phyloP scores from a whole-genome alignment of 2,329 filamentous ascomycete genomes.

The Colletotrichum salicis region DNA sequence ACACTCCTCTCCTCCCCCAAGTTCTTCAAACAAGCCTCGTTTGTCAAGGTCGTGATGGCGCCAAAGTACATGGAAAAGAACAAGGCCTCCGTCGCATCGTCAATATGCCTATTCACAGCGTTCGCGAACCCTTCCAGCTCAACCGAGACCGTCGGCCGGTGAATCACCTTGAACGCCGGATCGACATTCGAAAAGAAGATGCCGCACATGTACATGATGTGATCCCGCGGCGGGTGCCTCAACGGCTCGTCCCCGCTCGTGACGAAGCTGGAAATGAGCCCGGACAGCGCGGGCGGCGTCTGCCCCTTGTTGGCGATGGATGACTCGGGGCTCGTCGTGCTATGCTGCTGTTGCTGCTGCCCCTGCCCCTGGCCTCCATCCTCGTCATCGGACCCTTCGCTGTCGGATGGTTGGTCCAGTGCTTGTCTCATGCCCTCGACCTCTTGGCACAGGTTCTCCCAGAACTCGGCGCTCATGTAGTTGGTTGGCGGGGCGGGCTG shows the following conservation, averaged over 20 bases:
- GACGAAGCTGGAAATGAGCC: constrained; percentile 35
- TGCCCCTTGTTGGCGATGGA: constrained; percentile 34
- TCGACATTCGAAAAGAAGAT: constrained; percentile 55
- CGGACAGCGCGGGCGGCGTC: constrained; percentile 41
- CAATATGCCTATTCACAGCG: constrained; percentile 37
- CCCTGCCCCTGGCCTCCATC: not conserved
- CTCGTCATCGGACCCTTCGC: constrained; percentile 47
- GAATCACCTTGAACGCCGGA: constrained; percentile 56
- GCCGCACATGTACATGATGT: constrained; percentile 49
- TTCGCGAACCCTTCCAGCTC: constrained; percentile 42
- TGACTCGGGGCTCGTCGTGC: constrained; percentile 45
- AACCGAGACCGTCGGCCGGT: constrained; percentile 51
- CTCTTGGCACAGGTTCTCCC: constrained; percentile 55
- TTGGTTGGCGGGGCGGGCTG: constrained; percentile 42
- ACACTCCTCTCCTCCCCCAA: constrained; percentile 49
- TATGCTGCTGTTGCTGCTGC: not conserved
- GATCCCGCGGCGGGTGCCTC: constrained; percentile 49
- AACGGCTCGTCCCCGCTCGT: constrained; percentile 2
- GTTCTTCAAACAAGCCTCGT: constrained; percentile 44
- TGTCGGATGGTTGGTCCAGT: constrained; percentile 55
- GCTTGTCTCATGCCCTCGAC: constrained; percentile 57
- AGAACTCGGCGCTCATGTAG: constrained; percentile 57
- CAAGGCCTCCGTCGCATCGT: constrained; percentile 47
- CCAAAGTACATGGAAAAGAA: constrained; percentile 57
- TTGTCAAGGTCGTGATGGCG: constrained; percentile 47